phyloP scores from a whole-genome alignment of 192 early-diverging fungal genomes.

The Umbelopsis isabellina region DNA sequence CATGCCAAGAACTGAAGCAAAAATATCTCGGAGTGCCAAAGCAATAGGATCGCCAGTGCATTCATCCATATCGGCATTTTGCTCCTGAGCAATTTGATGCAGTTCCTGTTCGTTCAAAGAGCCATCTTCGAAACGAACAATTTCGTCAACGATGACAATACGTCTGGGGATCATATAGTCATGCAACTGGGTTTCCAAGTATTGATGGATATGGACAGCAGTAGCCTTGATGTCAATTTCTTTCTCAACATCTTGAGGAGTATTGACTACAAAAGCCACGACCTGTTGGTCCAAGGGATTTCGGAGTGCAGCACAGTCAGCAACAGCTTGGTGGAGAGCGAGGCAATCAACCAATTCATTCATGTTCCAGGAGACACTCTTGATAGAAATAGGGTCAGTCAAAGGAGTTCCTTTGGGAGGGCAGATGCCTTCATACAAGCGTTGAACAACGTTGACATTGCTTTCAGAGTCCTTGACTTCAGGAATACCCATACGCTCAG shows the following conservation, averaged over 20 bases:
- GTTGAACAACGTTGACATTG: constrained; percentile 28
- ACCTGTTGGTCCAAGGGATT: constrained; percentile 28
- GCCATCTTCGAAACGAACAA: constrained; percentile 29
- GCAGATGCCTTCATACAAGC: constrained; percentile 40
- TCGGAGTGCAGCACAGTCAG: constrained; percentile 25
- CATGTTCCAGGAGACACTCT: constrained; percentile 24
- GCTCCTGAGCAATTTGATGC: constrained; percentile 13
- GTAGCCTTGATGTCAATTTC: constrained; percentile 7
- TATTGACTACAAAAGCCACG: constrained; percentile 27
- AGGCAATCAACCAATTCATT: constrained; percentile 27
- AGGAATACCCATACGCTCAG: constrained; percentile 39
- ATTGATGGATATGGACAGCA: constrained; percentile 23
- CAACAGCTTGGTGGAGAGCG: constrained; percentile 6
- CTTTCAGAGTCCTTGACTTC: constrained; percentile 38
- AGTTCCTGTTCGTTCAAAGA: constrained; percentile 29
- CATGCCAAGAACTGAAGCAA: constrained; percentile 39
- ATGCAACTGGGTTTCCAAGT: constrained; percentile 29
- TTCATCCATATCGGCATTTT: constrained; percentile 25
- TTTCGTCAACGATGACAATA: constrained; percentile 38
- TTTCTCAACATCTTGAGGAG: constrained; percentile 9
- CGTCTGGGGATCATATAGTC: constrained; percentile 41
- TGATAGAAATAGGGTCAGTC: constrained; percentile 23
- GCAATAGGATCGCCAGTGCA: constrained; percentile 24
- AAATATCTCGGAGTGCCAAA: constrained; percentile 30
- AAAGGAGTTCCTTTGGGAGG: constrained; percentile 37